phyloP scores from a whole-genome alignment of 768 basidiomycete genomes.

The Xerocomellus chrysenteron region DNA sequence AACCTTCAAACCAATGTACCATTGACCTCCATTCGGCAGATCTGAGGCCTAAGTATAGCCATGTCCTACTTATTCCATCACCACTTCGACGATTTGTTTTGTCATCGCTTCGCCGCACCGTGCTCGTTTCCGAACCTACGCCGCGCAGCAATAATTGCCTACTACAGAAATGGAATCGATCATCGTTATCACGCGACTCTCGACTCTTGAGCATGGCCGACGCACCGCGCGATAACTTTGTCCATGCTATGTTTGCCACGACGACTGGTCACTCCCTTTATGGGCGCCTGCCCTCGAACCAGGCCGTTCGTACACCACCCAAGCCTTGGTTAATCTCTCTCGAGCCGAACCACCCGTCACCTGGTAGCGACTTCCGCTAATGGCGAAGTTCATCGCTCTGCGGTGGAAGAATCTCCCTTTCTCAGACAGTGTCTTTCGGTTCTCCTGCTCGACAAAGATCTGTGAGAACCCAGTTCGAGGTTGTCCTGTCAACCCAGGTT shows the following conservation, averaged over 20 bases:
- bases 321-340: background rate
- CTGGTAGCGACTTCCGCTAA: background rate
- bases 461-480: background rate
- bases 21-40: background rate
- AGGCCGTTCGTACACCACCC: background rate
- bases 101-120: background rate
- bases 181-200: background rate
- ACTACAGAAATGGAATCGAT: background rate
- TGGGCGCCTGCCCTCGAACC: background rate
- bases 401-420: background rate
- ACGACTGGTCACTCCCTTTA: background rate
- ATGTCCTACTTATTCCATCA: background rate
- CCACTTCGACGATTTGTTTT: background rate
- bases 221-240: background rate
- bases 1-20: background rate
- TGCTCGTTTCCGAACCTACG: background rate
- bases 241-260: background rate
- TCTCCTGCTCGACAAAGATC: background rate
- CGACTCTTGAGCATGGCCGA: background rate
- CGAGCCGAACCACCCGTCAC: background rate
- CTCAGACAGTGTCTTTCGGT: background rate
- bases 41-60: background rate
- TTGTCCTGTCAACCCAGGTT: background rate
- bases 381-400: background rate
- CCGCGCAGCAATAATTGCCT: background rate